Evolutionary conservation across 305 asterid species (phyloP), one percentile per base, ranked within the genome.

Genomic region (Solanum hybrid): DNA sequence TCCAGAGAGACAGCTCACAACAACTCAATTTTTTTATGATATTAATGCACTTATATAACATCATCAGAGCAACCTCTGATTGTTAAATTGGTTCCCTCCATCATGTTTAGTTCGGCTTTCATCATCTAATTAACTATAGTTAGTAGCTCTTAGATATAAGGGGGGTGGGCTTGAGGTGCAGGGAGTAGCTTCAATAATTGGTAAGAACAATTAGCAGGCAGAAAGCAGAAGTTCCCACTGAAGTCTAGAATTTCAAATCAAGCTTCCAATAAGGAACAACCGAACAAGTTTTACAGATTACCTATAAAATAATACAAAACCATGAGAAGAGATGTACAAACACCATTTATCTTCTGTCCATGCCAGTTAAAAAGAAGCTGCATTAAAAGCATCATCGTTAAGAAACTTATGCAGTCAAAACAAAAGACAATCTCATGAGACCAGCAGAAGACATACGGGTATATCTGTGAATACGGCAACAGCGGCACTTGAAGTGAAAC

Each of bases 401-500:
- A 75, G 89, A 75, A 61, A 83, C 75, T 83, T 22, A 73, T 28
- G n/a, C 28, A 57, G 46, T 37, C 36, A 42, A 86, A 82, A 64
- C 12, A 61, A 76, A 31, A 87, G 33, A 39, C 12, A n/a, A 57
- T 37, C 76, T 51, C 36, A 80, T 89, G 75, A 10, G 46, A 51
- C 57, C 61, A n/a, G 79, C 69, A 86, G 89, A 75, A 89, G 89
- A 93, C 96, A 89, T 95, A 97, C 99, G 11, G 99, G 99, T 87
- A 95, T 95, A 88, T 96, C 92, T 73, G 99, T 95, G 85, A 92
- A 90, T 85, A 97, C 91, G 37, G 98, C 97, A 77, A 97, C 91
- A 36, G 91, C 35, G 82, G 99, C 97, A 93, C 97, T 96, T 89
- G 97, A 93, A 71, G 98, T 92, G 92, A 96, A 97, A 92, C 99